Conservation (phyloP, 2,329 filamentous ascomycete species). For the Diplodia scrobiculata region DNA sequence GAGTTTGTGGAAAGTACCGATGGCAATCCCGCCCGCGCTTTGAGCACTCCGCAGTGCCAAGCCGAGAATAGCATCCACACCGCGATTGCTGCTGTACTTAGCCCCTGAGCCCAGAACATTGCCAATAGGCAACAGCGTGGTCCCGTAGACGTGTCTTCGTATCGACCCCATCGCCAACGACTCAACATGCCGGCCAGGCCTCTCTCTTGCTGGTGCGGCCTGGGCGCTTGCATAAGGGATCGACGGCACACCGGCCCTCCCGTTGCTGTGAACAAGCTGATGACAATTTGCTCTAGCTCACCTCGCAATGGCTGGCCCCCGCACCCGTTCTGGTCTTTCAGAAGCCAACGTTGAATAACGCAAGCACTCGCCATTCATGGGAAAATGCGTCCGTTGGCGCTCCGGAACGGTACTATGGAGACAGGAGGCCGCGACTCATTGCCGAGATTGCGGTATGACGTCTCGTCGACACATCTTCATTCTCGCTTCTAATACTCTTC, state of each 20-base stretch:
- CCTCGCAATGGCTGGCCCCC: constrained; percentile 15
- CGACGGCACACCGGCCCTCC: constrained; percentile 21
- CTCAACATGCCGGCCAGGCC: constrained; percentile 25
- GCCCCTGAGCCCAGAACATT: constrained; percentile 25
- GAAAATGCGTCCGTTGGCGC: constrained; percentile 9
- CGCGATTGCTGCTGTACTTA: constrained; percentile 18
- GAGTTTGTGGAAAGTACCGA: constrained; percentile 26
- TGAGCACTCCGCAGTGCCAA: constrained; percentile 24
- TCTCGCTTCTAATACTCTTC: constrained; percentile 16
- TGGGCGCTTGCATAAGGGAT: constrained; percentile 28
- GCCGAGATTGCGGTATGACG: constrained; percentile 27
- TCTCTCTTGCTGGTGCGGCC: constrained; percentile 16
- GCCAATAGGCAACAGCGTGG: constrained; percentile 21
- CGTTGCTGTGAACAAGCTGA: constrained; percentile 19
- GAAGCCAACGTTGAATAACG: constrained; percentile 11
- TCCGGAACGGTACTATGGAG: constrained; percentile 1
- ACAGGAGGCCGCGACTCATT: constrained; percentile 15
- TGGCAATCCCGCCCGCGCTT: constrained; percentile 24
- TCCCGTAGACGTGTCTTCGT: constrained; percentile 18
- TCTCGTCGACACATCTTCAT: constrained; percentile 21
- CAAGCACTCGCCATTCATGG: constrained; percentile 19
- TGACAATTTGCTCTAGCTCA: constrained; percentile 29
- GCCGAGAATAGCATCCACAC: constrained; percentile 22
- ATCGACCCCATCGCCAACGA: constrained; percentile 9
- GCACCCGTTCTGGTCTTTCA: constrained; percentile 5